Evolutionary conservation across 306 rosid species (phyloP).

Genomic region (Carpinus fangiana): DNA sequence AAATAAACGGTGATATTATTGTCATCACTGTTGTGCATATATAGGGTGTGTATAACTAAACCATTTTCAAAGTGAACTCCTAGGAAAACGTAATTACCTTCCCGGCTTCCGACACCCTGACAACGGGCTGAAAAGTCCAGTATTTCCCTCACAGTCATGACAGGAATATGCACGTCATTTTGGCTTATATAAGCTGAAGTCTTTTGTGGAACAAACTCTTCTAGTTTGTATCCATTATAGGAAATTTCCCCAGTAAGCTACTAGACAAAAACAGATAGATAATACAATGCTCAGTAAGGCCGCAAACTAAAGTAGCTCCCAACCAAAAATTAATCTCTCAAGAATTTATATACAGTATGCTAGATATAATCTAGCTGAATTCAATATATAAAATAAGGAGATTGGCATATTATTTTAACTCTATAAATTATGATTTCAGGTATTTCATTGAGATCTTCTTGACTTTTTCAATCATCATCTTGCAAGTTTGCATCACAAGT

Average conservation of each 20-base stretch:
- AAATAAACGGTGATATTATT: neutral
- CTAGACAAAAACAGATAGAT: neutral
- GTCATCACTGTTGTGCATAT: neutral
- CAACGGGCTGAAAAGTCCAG: constrained; percentile 80
- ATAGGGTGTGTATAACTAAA: neutral
- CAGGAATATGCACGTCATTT: constrained; percentile 68
- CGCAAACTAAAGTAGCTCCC: neutral
- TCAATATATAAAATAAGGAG: no score
- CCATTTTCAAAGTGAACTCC: neutral
- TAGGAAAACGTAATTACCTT: constrained; percentile 43
- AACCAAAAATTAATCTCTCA: neutral
- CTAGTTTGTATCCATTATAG: constrained; percentile 64
- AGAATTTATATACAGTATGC: no score
- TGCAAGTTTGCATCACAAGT: neutral
- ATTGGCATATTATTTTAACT: no score
- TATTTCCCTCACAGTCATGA: constrained; percentile 91
- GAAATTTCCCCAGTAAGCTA: constrained; percentile 57
- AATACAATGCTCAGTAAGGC: neutral
- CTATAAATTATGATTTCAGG: no score
- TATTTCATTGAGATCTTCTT: neutral
- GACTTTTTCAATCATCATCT: neutral
- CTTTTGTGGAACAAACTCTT: constrained; percentile 73
- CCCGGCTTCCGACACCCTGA: constrained; percentile 74
- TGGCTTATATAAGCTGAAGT: constrained; percentile 84
- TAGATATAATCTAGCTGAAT: no score